Evolutionary conservation across 2,329 filamentous ascomycete species (phyloP).

Genomic region (Teratosphaeria viscida): DNA sequence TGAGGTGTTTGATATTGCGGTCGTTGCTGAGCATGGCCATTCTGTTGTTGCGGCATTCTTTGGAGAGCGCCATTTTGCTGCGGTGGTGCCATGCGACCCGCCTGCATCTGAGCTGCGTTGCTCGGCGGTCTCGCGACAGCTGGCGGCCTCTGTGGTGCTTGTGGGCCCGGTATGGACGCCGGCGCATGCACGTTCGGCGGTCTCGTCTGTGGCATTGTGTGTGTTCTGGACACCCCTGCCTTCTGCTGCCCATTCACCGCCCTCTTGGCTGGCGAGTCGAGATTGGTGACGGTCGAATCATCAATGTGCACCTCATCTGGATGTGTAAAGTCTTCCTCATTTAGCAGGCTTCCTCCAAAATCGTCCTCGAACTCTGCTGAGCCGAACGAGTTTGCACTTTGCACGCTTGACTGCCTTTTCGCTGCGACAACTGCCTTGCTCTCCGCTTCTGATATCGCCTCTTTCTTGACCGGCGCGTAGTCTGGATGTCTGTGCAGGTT

Average conservation of each 20-base stretch:
- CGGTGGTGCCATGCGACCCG: slow-evolving; percentile 18
- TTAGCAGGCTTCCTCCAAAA: slow-evolving; percentile 43
- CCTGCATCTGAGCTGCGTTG: slow-evolving; percentile 11
- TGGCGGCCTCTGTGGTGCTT: slow-evolving; percentile 14
- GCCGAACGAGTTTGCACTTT: slow-evolving; percentile 21
- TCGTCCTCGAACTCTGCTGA: slow-evolving; percentile 44
- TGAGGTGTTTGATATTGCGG: slow-evolving; percentile 2
- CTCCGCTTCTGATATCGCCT: slow-evolving; percentile 25
- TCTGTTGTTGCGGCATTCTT: slow-evolving; percentile 4
- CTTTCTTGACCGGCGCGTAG: slow-evolving; percentile 53
- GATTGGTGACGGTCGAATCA: slow-evolving; percentile 13
- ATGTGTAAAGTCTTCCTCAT: slow-evolving; percentile 51
- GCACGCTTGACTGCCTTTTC: slow-evolving; percentile 21
- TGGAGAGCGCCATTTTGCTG: slow-evolving; percentile 8
- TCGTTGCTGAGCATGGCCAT: slow-evolving; percentile 10
- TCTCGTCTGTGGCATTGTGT: slow-evolving; percentile 23
- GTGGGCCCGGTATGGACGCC: slow-evolving; percentile 9
- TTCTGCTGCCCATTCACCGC: slow-evolving; percentile 10
- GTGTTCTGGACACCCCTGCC: slow-evolving; percentile 15
- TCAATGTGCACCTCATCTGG: slow-evolving; percentile 64
- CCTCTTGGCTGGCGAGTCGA: slow-evolving; percentile 14
- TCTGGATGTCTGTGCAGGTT: slow-evolving; percentile 73
- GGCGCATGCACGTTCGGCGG: slow-evolving; percentile 19
- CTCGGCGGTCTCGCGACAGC: slow-evolving; percentile 10
- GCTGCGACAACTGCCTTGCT: slow-evolving; percentile 6